Evolutionary conservation across 495 filamentous ascomycete species (phyloP).

Genomic region (Lophiostoma macrostomum): DNA sequence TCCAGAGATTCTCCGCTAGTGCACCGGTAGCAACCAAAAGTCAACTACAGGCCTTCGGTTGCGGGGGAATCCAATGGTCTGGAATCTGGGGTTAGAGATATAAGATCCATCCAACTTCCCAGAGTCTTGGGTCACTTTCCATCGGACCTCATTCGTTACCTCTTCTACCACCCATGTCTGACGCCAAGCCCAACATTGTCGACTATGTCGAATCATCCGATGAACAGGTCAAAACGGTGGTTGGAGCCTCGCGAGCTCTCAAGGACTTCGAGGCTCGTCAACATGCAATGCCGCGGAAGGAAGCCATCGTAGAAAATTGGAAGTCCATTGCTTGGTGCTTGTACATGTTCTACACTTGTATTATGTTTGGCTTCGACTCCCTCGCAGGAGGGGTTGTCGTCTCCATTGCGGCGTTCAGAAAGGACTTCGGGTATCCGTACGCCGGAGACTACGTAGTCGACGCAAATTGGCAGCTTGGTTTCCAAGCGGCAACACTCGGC

Average conservation of each 20-base stretch:
- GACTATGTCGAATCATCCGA: slow-evolving; percentile 2
- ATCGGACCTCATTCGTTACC: not conserved
- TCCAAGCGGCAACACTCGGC: not conserved
- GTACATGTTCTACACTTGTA: slow-evolving; percentile 10
- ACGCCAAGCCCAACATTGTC: not conserved
- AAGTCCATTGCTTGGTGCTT: slow-evolving; percentile 8
- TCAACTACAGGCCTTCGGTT: not conserved
- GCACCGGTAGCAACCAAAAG: not conserved
- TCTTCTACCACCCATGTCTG: not conserved
- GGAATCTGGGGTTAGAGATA: slow-evolving; percentile 1
- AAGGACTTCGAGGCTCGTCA: slow-evolving; percentile 5
- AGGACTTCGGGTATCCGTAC: slow-evolving; percentile 5
- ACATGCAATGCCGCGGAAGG: slow-evolving; percentile 4
- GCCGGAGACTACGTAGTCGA: slow-evolving; percentile 2
- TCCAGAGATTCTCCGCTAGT: slow-evolving; percentile 8
- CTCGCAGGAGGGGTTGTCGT: slow-evolving; percentile 1
- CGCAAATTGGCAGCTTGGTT: slow-evolving; percentile 3
- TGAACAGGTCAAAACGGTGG: not conserved
- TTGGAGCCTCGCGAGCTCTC: slow-evolving; percentile 1
- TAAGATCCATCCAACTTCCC: not conserved
- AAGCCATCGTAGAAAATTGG: slow-evolving; percentile 9
- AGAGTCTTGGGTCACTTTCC: not conserved
- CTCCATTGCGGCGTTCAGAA: not conserved
- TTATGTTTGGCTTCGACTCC: slow-evolving; percentile 11
- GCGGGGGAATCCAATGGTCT: not conserved